Base-by-base conservation (phyloP, 306 rosid species). In the Castanea sativa region DNA sequence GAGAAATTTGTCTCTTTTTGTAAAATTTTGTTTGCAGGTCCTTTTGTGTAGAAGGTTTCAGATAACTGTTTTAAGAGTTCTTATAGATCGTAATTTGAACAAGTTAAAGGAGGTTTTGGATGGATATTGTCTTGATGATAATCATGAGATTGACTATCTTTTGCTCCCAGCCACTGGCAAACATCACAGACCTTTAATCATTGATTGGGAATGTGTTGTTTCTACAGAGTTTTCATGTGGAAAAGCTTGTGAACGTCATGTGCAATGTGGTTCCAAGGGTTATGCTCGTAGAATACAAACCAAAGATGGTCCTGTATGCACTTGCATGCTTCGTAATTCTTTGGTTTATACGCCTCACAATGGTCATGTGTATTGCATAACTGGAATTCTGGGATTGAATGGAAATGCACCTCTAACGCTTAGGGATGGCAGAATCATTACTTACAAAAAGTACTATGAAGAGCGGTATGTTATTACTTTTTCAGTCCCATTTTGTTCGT, bases 261-360 rank as follows among this genome's bases (percentile, higher is more conserved):
- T 21, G 8, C 32, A 61, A 70, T 79, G 84, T 38, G 45, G 45
- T 56, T 32, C 74, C 8, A 59, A 41, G 67, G 51, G 57, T 49
- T 81, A 69, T 76, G 35, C 49, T 51, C 43, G 35, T 32, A 49
- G 15, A 1, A 60, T 91, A 67, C 58, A 67, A 58, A 92, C 92
- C 16, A 77, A 79, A 79, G 65, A 65, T 20, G 95, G 93, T 67
- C 73, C 16, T 5, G 82, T 85, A 71, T 94, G 95, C 78, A 8
- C 76, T 52, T 94, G 97, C 76, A 75, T 81, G 86, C 83, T 94
- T 1, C 35, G 32, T 69, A 86, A 86, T 71, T 86, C 97, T 5
- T 43, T 94, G 87, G 89, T 94, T 2, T 90, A 15, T 80, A 90
- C 95, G 65, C 97, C 97, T 56, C 99, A 94, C 63, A 92, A 80